Evolutionary conservation across 768 basidiomycete genomes (phyloP), one percentile per base, ranked within the genome.

Genomic region (Mycena maculata): DNA sequence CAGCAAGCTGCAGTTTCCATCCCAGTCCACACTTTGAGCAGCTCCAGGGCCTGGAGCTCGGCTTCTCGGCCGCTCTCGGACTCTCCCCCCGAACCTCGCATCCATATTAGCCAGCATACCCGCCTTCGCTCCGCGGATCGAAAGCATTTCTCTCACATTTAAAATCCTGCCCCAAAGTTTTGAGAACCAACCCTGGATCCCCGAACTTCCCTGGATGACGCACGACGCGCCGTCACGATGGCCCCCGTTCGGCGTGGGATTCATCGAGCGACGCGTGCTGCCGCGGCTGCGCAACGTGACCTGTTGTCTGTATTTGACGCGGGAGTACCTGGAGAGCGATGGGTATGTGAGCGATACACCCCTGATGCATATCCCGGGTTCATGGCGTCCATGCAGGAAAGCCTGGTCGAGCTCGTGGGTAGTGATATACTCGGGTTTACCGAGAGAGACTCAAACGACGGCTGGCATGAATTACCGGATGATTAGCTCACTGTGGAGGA

Each of bases 191-290:
- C n/a, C n/a, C n/a, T n/a, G n/a, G n/a, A 64, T 64, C n/a, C 54
- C 47, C n/a, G 63, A 64, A 22, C 18, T 41, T 5, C 47, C 47
- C 2, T 64, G 63, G 63, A n/a, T n/a, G n/a, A 10, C 16, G 4
- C 7, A 3, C 6, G n/a, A 23, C 22, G 27, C 4, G 7, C 16
- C 36, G 8, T n/a, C n/a, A n/a, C n/a, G n/a, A n/a, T 63, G 36
- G 44, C 47, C 45, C 10, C 5, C 27, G 5, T 64, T 64, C 28
- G 63, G 57, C n/a, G 31, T 42, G 9, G 61, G 61, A 13, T 63
- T 63, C 31, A 28, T 47, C 31, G 38, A 62, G 50, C 60, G 60
- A 22, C 28, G 60, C 30, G 45, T n/a, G 5, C 44, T 56, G 8
- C 39, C 55, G 27, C 63, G 36, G 2, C 63, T 64, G 16, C 47